Evolutionary conservation across 345 rosid genomes (phyloP).

Genomic region (Populus alba): DNA sequence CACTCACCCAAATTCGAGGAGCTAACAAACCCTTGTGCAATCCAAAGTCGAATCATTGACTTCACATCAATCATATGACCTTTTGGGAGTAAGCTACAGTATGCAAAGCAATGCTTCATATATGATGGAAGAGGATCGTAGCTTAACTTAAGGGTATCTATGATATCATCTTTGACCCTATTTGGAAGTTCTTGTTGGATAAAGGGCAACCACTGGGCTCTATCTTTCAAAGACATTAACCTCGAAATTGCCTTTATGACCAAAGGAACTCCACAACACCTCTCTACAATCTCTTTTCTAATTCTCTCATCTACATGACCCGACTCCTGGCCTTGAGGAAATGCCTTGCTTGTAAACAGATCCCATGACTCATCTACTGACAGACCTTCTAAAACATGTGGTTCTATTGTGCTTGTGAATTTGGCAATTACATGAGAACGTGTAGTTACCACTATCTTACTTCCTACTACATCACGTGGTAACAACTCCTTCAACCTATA

Average conservation of each 20-base stretch:
- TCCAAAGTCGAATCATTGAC: slow-evolving; percentile 22
- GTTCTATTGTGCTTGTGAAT: background rate
- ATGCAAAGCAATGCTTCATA: slow-evolving; percentile 38
- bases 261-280: background rate
- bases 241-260: background rate
- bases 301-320: too few relatives aligned
- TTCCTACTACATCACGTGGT: slow-evolving; percentile 2
- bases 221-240: background rate
- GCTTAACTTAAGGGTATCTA: slow-evolving; percentile 28
- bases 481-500: too few relatives aligned
- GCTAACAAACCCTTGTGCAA: slow-evolving; percentile 24
- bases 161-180: background rate
- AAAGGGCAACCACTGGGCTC: slow-evolving; percentile 7
- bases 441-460: background rate
- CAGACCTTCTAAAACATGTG: too few relatives aligned
- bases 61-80: slow-evolving; percentile 17
- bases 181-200: background rate
- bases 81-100: slow-evolving; percentile 37
- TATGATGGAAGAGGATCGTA: slow-evolving; percentile 36
- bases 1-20: background rate
- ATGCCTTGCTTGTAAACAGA: too few relatives aligned
- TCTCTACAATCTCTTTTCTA: background rate
- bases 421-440: background rate
- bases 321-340: too few relatives aligned
- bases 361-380: too few relatives aligned